phyloP scores from a whole-genome alignment of 2,329 filamentous ascomycete genomes.

The Exophiala sp. region DNA sequence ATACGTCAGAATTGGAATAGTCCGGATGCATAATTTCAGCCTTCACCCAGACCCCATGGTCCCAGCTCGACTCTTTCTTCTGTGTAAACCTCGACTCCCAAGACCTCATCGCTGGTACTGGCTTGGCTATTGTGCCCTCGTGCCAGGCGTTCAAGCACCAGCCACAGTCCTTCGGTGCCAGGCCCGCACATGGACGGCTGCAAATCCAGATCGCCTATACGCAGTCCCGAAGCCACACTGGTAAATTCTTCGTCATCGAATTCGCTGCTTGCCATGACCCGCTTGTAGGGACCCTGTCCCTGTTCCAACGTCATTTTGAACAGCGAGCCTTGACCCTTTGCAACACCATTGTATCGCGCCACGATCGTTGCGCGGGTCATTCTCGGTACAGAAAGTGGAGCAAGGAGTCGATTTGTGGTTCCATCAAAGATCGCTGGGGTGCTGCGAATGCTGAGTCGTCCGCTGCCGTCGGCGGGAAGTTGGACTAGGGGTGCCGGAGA shows the following conservation, averaged over 20 bases:
- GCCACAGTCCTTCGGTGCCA: constrained; percentile 61
- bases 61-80: constrained; percentile 44
- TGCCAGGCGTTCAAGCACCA: constrained; percentile 74
- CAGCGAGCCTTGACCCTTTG: constrained; percentile 36
- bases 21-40: not conserved
- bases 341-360: constrained; percentile 41
- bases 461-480: constrained; percentile 71
- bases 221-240: constrained; percentile 63
- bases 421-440: constrained; percentile 50
- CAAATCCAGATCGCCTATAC: constrained; percentile 72
- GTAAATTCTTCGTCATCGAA: constrained; percentile 68
- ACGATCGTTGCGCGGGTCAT: constrained; percentile 63
- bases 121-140: constrained; percentile 27
- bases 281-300: constrained; percentile 66
- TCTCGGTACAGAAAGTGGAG: constrained; percentile 48
- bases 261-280: constrained; percentile 53
- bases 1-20: too few relatives aligned
- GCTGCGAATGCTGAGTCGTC: constrained; percentile 63
- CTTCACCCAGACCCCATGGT: constrained; percentile 22
- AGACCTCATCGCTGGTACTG: constrained; percentile 32
- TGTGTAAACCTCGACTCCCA: constrained; percentile 42
- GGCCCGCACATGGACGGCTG: constrained; percentile 56
- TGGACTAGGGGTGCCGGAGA: constrained; percentile 35
- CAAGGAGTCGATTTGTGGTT: constrained; percentile 52
- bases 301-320: constrained; percentile 70